These are phyloP conservation scores for Platismatia glauca DNA, from an alignment of 495 filamentous ascomycete species.

Conservation along the genomic window DNA sequence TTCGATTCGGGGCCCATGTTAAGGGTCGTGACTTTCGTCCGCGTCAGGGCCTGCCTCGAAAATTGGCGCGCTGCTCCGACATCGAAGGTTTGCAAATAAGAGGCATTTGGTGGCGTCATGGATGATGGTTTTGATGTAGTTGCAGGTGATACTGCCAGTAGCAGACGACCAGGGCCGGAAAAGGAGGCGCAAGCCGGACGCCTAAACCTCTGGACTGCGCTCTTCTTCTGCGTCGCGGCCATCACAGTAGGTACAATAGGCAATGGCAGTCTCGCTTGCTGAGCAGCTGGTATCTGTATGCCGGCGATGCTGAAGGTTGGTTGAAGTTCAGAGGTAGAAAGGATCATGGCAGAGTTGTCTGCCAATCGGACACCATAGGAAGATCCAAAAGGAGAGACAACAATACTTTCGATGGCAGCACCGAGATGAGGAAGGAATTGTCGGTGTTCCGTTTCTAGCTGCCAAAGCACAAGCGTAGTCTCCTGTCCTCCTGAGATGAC, in stretches of 20 bases:
- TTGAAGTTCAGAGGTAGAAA: slow-evolving; percentile 80
- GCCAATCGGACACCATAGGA: slow-evolving; percentile 76
- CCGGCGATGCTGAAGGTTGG: slow-evolving; percentile 74
- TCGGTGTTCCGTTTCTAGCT: slow-evolving; percentile 72
- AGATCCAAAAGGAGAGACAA: slow-evolving; percentile 67
- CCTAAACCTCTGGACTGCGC: background rate
- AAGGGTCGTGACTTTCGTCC: slow-evolving; percentile 75
- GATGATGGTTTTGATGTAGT: slow-evolving; percentile 34
- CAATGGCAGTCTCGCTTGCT: slow-evolving; percentile 18
- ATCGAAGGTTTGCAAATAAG: slow-evolving; percentile 77
- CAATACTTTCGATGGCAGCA: slow-evolving; percentile 69
- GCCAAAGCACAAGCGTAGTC: slow-evolving; percentile 90
- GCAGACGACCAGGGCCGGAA: slow-evolving; percentile 45
- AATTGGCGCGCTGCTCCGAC: slow-evolving; percentile 61
- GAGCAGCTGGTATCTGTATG: slow-evolving; percentile 50
- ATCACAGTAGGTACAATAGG: slow-evolving; percentile 18
- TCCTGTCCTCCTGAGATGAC: slow-evolving; percentile 87
- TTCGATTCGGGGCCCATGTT: slow-evolving; percentile 62
- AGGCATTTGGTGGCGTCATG: slow-evolving; percentile 31
- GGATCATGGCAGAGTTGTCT: slow-evolving; percentile 80
- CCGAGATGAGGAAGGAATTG: slow-evolving; percentile 83
- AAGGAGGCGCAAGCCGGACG: slow-evolving; percentile 49
- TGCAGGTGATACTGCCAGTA: slow-evolving; percentile 49
- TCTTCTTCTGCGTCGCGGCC: slow-evolving; percentile 1
- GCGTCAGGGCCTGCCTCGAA: slow-evolving; percentile 73